Evolutionary conservation across 305 asterid species (phyloP), one percentile per base, ranked within the genome.

Genomic region (Salvia sclarea): DNA sequence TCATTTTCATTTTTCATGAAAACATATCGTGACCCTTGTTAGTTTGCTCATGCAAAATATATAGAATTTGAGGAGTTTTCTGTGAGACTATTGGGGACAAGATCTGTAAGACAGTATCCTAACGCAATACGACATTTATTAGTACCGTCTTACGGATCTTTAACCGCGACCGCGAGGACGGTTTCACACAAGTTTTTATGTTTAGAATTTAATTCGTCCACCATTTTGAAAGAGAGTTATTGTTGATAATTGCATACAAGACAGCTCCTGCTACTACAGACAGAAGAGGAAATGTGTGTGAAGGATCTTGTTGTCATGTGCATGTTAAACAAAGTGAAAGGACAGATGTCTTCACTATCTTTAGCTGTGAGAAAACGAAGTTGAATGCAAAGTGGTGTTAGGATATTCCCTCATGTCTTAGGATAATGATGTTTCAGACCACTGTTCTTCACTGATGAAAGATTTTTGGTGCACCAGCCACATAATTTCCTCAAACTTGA

Each of bases 1-100:
- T 40, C 43, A 45, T 55, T 44, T 61, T 20, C 16, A 47, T 59
- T 61, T 16, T 10, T 62, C 13, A 49, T 11, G 56, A 43, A 55
- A 28, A 33, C 63, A 14, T 58, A 72, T 71, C 30, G 33, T 28
- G 43, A 57, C 33, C 45, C 55, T 40, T 43, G 40, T 52, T 57
- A 25, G 28, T 40, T 31, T 67, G 31, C 6, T 31, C 71, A 48
- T 62, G 17, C 49, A 55, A 17, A 41, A 22, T 40, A 18, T 45
- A 57, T 16, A 14, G 17, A 21, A 37, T 61, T 31, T 4, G 30
- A 10, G 56, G 56, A 9, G 53, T 47, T 20, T 47, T 47, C 13
- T 20, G 30, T 49, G 5, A 49, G 56, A 49, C 28, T 18, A 1
- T 16, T 48, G 18, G 30, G 56, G 30, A 18, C 28, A 49, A 20